Percentiles rank a stretch among this genome's conserved stretches.
Evolutionary conservation across 2,329 filamentous ascomycete genomes (phyloP).

Genomic region (Botrytis paeoniae): DNA sequence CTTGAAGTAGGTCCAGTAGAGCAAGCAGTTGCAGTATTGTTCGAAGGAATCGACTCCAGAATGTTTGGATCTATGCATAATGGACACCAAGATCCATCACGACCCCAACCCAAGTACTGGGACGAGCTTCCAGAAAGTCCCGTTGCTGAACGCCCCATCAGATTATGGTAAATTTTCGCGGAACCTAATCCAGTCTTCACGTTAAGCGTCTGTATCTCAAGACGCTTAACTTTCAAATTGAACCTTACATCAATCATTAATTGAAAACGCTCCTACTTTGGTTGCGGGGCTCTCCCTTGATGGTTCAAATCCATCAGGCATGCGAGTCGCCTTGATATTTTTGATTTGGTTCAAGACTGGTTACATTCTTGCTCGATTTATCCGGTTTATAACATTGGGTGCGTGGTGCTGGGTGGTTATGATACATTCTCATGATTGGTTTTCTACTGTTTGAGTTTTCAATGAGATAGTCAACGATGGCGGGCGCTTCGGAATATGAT

Average conservation of each 20-base stretch:
- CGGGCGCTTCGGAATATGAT: not conserved
- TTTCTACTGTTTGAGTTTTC: not conserved
- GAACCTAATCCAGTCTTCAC: not conserved
- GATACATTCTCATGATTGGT: not conserved
- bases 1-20: not conserved
- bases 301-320: slow-evolving; percentile 16
- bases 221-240: not conserved
- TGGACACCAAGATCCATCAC: not conserved
- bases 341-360: not conserved
- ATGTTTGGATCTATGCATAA: not conserved
- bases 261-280: slow-evolving; percentile 20
- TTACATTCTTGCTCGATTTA: not conserved
- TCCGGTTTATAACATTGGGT: not conserved
- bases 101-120: not conserved
- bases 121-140: not conserved
- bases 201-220: not conserved
- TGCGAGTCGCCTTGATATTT: slow-evolving; percentile 5
- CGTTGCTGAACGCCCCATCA: not conserved
- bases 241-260: not conserved
- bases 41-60: not conserved
- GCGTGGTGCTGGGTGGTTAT: not conserved
- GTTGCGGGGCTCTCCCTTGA: slow-evolving; percentile 16
- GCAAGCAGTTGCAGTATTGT: not conserved
- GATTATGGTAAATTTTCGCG: not conserved
- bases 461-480: not conserved